Percentiles rank a stretch among this genome's conserved stretches.
phyloP scores from a whole-genome alignment of 1,284 basidiomycete genomes.

The Microbotryum lychnidis-dioicae region DNA sequence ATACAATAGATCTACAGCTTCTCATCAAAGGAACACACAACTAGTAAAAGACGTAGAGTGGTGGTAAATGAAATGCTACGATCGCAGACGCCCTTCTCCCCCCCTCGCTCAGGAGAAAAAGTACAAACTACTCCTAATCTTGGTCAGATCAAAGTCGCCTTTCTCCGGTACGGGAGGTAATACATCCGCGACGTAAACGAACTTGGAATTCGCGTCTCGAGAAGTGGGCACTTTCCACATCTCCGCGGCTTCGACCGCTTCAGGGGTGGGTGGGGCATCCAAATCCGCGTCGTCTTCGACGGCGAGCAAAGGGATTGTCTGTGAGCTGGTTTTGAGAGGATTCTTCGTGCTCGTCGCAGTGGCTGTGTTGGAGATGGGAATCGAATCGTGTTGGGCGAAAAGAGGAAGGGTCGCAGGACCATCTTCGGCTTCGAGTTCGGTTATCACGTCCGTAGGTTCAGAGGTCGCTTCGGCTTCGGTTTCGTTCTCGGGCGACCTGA shows the following conservation, averaged over 20 bases:
- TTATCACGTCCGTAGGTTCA: constrained; percentile 28
- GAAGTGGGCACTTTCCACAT: constrained; percentile 15
- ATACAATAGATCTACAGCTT: too few species aligned
- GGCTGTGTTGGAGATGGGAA: neutral
- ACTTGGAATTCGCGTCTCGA: constrained; percentile 41
- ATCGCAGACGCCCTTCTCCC: neutral
- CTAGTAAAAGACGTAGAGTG: too few species aligned
- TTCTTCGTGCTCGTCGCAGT: too few species aligned
- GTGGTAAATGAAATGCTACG: neutral
- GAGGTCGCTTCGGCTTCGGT: constrained; percentile 9
- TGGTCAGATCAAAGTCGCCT: constrained; percentile 78
- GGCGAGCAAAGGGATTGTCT: constrained; percentile 10
- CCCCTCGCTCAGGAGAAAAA: constrained; percentile 66
- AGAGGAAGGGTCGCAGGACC: constrained; percentile 11
- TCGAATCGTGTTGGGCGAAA: constrained; percentile 17
- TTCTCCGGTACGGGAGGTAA: constrained; percentile 77
- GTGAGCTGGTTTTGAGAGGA: neutral
- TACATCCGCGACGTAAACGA: constrained; percentile 66
- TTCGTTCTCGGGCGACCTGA: constrained; percentile 36
- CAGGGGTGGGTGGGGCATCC: neutral
- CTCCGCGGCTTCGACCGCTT: constrained; percentile 1
- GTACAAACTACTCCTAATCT: constrained; percentile 72
- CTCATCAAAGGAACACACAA: too few species aligned
- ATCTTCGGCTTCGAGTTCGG: constrained; percentile 35
- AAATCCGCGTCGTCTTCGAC: constrained; percentile 24